Percentiles rank a stretch among this genome's conserved stretches.
Evolutionary conservation across 2,329 filamentous ascomycete genomes (phyloP).

Genomic region (Scorias spongiosa): DNA sequence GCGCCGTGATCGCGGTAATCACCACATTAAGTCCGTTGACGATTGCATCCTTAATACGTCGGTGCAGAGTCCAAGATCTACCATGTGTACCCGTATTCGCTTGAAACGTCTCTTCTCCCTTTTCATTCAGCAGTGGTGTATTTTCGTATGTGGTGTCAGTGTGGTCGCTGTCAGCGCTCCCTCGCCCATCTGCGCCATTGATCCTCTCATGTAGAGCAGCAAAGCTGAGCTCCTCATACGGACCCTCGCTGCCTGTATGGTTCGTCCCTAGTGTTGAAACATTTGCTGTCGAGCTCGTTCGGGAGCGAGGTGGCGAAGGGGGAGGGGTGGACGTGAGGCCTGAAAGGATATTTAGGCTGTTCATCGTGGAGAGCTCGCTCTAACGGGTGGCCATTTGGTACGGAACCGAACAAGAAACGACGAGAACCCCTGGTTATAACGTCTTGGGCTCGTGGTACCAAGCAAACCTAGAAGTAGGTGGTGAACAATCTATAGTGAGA

Average conservation of each 20-base stretch:
- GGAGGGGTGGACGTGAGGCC: conserved; percentile 47
- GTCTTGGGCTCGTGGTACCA: no score
- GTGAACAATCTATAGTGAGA: no score
- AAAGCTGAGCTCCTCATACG: conserved; percentile 5
- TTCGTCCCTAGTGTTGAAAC: conserved; percentile 4
- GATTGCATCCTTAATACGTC: conserved; percentile 55
- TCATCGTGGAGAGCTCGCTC: conserved; percentile 57
- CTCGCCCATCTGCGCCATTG: background rate
- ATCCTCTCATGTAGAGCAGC: conserved; percentile 2
- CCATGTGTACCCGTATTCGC: conserved; percentile 3
- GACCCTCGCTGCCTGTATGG: conserved; percentile 3
- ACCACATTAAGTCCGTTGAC: conserved; percentile 66
- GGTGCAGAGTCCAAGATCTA: conserved; percentile 38
- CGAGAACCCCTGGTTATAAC: no score
- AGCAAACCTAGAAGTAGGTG: no score
- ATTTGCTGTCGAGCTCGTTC: conserved; percentile 18
- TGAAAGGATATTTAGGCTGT: conserved; percentile 89
- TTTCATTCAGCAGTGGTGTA: conserved; percentile 45
- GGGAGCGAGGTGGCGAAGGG: conserved; percentile 34
- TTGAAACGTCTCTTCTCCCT: conserved; percentile 7
- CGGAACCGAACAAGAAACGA: background rate
- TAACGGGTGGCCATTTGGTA: conserved; percentile 17
- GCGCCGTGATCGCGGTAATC: conserved; percentile 61
- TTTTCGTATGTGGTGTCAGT: conserved; percentile 40
- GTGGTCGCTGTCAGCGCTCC: background rate